These are phyloP conservation scores for Talaromyces sp. DNA, from an alignment of 2,329 filamentous ascomycete species.

Conservation along the genomic window DNA sequence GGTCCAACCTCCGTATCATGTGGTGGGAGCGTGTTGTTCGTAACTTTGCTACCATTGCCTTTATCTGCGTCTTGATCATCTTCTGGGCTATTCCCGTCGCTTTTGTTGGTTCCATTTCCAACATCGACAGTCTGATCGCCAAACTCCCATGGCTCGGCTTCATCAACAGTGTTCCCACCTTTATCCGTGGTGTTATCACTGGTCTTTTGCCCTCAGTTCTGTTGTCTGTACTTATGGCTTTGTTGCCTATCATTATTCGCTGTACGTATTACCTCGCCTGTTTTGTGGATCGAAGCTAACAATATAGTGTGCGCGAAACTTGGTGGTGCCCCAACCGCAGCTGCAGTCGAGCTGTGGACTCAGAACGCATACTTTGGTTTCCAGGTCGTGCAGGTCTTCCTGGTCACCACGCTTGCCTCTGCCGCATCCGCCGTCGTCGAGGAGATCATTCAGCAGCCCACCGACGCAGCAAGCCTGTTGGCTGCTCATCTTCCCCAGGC, in stretches of 20 bases:
- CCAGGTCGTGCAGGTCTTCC: conserved; percentile 79
- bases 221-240: conserved; percentile 77
- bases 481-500: conserved; percentile 72
- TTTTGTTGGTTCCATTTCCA: conserved; percentile 79
- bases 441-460: conserved; percentile 61
- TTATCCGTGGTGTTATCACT: conserved; percentile 77
- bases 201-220: conserved; percentile 77
- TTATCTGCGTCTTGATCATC: conserved; percentile 73
- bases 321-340: conserved; percentile 73
- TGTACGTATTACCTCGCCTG: conserved; percentile 44
- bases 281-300: not conserved
- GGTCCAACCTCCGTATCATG: conserved; percentile 75
- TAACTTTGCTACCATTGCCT: conserved; percentile 63
- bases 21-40: conserved; percentile 83
- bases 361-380: conserved; percentile 80
- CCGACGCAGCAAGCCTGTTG: conserved; percentile 60
- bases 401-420: conserved; percentile 78
- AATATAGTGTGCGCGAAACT: conserved; percentile 67
- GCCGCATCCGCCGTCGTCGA: conserved; percentile 68
- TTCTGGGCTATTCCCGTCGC: conserved; percentile 81
- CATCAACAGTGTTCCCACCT: conserved; percentile 64
- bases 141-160: conserved; percentile 67
- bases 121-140: conserved; percentile 66
- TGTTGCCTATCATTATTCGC: conserved; percentile 79
- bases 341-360: conserved; percentile 79